Evolutionary conservation across 805 yeast genomes (phyloP).

Genomic region (Peterozyma xylosa): DNA sequence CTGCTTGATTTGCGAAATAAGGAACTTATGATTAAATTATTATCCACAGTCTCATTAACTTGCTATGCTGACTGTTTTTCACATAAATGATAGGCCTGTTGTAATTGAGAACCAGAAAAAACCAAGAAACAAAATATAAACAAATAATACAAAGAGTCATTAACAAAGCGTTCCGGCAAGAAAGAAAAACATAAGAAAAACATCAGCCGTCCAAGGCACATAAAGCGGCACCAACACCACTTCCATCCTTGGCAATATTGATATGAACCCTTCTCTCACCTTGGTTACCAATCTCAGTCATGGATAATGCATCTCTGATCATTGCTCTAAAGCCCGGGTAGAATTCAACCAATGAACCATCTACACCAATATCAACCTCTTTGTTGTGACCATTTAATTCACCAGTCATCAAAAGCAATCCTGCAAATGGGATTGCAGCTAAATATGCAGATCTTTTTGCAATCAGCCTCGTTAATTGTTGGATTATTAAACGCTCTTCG

Average conservation of each 20-base stretch:
- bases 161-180: no score
- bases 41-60: no score
- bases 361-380: conserved; percentile 90
- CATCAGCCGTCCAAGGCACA: conserved; percentile 49
- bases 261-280: conserved; percentile 69
- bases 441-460: conserved; percentile 85
- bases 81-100: no score
- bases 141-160: no score
- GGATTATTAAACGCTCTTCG: conserved; percentile 70
- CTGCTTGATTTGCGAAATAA: no score
- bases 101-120: no score
- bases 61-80: no score
- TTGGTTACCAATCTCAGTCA: conserved; percentile 65
- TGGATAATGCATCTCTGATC: conserved; percentile 70
- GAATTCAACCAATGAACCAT: conserved; percentile 89
- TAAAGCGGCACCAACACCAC: conserved; percentile 96
- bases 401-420: conserved; percentile 57
- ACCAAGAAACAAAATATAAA: no score
- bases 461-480: conserved; percentile 67
- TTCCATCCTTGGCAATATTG: conserved; percentile 87
- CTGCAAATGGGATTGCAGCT: conserved; percentile 86
- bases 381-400: conserved; percentile 60
- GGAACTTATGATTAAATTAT: no score
- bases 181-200: no score
- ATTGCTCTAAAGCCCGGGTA: conserved; percentile 85